Base-by-base conservation (phyloP, 768 basidiomycete species). In the Boletus coccyginus region DNA sequence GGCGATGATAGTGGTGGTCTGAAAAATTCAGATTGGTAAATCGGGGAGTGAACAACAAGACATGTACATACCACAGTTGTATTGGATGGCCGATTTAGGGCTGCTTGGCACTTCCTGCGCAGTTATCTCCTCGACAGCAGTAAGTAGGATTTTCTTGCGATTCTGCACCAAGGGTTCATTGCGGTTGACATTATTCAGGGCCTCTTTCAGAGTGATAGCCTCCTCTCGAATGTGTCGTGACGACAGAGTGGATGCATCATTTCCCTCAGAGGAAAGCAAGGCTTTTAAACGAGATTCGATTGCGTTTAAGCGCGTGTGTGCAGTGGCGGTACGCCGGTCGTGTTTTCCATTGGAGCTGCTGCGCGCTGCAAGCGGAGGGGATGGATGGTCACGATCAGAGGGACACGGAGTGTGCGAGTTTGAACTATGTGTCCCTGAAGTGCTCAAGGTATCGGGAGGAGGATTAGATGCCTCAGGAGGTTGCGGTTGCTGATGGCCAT, bases 1-100 rank as follows among this genome's bases (percentile, higher is more conserved):
- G 27, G 31, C n/a, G 74, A 74, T 0, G n/a, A 40, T 40, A 40
- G 9, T 40, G n/a, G 39, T 40, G 39, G 19, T 40, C 39, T 40
- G 19, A 8, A 40, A 38, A 8, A 19, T 19, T 8, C n/a, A 7
- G 8, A 40, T 40, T 40, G 11, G n/a, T 10, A 40, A 27, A 27
- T 27, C 6, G 27, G 27, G 27, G 27, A 27, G 39, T n/a, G 9
- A 40, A n/a, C n/a, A 40, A 19, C 10, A 7, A n/a, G 9, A 19
- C n/a, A 40, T 40, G 17, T 40, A 40, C n/a, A 40, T 19, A 40
- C n/a, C n/a, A 19, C 39, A 40, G 9, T 40, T 40, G 0, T 19
- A 19, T 11, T 19, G 8, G 39, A 40, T 19, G n/a, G 39, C n/a
- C 19, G 11, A 6, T 40, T 40, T 40, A 11, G 39, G n/a, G 4